Evolutionary conservation across 768 basidiomycete genomes (phyloP).

Genomic region (Auriscalpium microsporum): DNA sequence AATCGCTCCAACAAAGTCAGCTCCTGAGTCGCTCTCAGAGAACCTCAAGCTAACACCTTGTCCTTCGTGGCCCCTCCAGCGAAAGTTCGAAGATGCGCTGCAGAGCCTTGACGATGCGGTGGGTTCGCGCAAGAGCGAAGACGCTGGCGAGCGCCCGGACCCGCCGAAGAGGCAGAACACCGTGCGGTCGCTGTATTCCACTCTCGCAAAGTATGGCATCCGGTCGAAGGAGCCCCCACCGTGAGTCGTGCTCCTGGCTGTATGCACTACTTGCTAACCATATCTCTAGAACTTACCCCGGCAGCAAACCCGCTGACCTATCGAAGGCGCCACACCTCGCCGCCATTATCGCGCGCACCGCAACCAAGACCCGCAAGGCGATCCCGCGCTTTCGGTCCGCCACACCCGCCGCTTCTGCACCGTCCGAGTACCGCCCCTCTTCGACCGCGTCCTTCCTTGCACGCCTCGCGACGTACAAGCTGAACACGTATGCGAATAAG

Average conservation of each 20-base stretch:
- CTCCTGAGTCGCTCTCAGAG: not conserved
- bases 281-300: constrained; percentile 9
- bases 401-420: constrained; percentile 23
- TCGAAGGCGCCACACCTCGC: constrained; percentile 61
- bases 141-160: constrained; percentile 24
- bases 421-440: constrained; percentile 69
- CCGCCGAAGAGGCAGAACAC: constrained; percentile 48
- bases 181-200: constrained; percentile 61
- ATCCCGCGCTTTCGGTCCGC: constrained; percentile 35
- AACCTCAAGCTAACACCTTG: not conserved
- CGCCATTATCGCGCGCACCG: constrained; percentile 62
- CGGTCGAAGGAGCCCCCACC: constrained; percentile 39
- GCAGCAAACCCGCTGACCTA: constrained; percentile 23
- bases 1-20: not conserved
- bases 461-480: constrained; percentile 69
- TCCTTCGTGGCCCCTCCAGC: constrained; percentile 29
- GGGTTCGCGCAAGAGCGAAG: constrained; percentile 22
- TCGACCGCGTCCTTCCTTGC: constrained; percentile 65
- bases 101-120: constrained; percentile 62
- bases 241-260: constrained; percentile 15
- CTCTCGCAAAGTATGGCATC: constrained; percentile 70
- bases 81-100: constrained; percentile 79
- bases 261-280: not conserved
- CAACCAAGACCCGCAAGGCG: constrained; percentile 43
- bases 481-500: constrained; percentile 75